These are phyloP conservation scores for Dryadomyces sulphureus DNA, from an alignment of 2,329 filamentous ascomycete species.

Conservation along the genomic window DNA sequence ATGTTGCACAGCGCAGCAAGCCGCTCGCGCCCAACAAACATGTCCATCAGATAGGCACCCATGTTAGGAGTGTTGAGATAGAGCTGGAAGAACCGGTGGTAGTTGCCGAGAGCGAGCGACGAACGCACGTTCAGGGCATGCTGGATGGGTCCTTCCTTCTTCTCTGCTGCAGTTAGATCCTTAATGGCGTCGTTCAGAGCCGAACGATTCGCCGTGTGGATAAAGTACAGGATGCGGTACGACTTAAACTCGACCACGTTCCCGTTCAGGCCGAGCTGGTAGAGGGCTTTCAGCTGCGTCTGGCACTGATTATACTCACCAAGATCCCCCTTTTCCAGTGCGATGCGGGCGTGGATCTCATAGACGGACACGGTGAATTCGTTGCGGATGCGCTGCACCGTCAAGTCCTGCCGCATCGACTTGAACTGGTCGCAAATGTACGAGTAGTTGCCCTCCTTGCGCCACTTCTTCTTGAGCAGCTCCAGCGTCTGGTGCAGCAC, in stretches of 20 bases:
- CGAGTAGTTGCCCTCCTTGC: slow-evolving; percentile 79
- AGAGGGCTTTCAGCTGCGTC: slow-evolving; percentile 87
- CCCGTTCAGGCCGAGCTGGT: slow-evolving; percentile 73
- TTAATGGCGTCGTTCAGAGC: slow-evolving; percentile 96
- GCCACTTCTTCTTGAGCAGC: slow-evolving; percentile 88
- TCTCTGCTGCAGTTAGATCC: slow-evolving; percentile 98
- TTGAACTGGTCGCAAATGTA: slow-evolving; percentile 99
- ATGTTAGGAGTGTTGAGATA: slow-evolving; percentile 92
- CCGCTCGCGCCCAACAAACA: slow-evolving; percentile 91
- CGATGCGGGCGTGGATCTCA: slow-evolving; percentile 94
- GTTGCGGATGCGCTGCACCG: slow-evolving; percentile 92
- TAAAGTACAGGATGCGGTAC: slow-evolving; percentile 98
- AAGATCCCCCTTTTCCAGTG: slow-evolving; percentile 93
- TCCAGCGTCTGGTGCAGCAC: slow-evolving; percentile 76
- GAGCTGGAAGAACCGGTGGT: slow-evolving; percentile 94
- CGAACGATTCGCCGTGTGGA: slow-evolving; percentile 95
- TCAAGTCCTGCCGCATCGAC: slow-evolving; percentile 92
- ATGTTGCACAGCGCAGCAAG: slow-evolving; percentile 81
- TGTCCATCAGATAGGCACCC: slow-evolving; percentile 97
- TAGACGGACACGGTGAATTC: slow-evolving; percentile 94
- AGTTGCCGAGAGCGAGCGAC: slow-evolving; percentile 83
- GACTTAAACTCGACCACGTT: slow-evolving; percentile 94
- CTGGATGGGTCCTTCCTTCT: slow-evolving; percentile 68
- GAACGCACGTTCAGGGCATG: slow-evolving; percentile 88
- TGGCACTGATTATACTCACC: slow-evolving; percentile 99